These are phyloP conservation scores for Didymella keratinophila DNA, from an alignment of 2,329 filamentous ascomycete genomes.

Conservation along the genomic window DNA sequence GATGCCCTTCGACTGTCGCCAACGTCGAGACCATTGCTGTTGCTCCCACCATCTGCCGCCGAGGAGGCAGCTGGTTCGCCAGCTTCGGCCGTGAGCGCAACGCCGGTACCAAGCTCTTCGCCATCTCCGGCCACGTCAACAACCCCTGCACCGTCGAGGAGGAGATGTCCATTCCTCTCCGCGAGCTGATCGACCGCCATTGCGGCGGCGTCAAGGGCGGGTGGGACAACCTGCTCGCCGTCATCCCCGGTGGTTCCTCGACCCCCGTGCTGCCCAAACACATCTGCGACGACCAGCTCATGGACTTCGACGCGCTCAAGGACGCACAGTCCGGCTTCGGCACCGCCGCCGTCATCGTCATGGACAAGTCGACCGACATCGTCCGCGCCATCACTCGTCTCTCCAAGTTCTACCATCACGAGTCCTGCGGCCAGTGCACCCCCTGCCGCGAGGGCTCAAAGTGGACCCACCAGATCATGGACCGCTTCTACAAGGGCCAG, in stretches of 20 bases:
- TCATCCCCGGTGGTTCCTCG: constrained; percentile 96
- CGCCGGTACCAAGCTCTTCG: constrained; percentile 96
- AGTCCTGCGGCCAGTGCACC: constrained; percentile 97
- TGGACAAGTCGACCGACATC: constrained; percentile 98
- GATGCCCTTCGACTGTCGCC: constrained; percentile 96
- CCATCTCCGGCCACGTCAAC: constrained; percentile 98
- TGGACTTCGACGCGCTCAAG: constrained; percentile 99
- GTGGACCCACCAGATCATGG: constrained; percentile 99
- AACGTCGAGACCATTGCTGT: constrained; percentile 98
- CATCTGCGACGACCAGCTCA: constrained; percentile 92
- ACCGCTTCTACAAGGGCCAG: constrained; percentile 90
- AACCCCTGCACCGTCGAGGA: constrained; percentile 98
- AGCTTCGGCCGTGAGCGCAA: constrained; percentile 95
- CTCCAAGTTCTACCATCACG: constrained; percentile 97
- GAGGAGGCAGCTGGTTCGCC: constrained; percentile 92
- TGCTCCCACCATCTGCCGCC: constrained; percentile 91
- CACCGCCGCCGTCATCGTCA: constrained; percentile 96
- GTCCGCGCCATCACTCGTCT: constrained; percentile 92
- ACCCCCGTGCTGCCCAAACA: constrained; percentile 92
- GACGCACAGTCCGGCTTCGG: constrained; percentile 97
- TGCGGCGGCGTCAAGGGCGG: constrained; percentile 95
- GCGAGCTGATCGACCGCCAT: constrained; percentile 97
- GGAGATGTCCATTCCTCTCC: constrained; percentile 97
- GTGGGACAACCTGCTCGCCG: constrained; percentile 95
- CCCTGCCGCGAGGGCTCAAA: constrained; percentile 99